Evolutionary conservation across 2,329 filamentous ascomycete species (phyloP).

Genomic region (Xylariaceae sp.): DNA sequence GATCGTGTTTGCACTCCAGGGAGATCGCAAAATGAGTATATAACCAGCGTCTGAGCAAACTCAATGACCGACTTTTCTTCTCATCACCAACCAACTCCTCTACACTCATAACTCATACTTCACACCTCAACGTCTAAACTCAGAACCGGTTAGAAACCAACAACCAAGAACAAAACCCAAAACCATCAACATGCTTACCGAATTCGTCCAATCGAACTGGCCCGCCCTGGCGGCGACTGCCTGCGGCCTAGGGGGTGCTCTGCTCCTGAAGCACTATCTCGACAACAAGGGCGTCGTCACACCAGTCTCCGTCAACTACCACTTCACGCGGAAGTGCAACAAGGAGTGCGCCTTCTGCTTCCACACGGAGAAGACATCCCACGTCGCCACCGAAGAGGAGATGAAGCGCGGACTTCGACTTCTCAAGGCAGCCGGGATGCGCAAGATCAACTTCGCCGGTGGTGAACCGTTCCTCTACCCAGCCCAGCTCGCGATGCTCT

Average conservation of each 20-base stretch:
- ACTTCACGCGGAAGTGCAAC: slow-evolving; percentile 44
- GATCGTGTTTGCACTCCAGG: neutral
- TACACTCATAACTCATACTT: neutral
- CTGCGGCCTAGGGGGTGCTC: slow-evolving; percentile 1
- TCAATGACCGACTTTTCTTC: neutral
- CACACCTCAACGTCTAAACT: neutral
- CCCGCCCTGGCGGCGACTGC: neutral
- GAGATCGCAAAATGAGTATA: neutral
- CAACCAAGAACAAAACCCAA: neutral
- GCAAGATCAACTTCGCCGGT: slow-evolving; percentile 51
- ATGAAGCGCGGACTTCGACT: slow-evolving; percentile 42
- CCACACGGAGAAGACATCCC: slow-evolving; percentile 47
- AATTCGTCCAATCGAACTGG: slow-evolving; percentile 1
- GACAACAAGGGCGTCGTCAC: neutral
- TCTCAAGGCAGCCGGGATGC: slow-evolving; percentile 47
- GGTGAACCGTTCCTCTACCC: slow-evolving; percentile 51
- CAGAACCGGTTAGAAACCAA: neutral
- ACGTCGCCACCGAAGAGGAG: slow-evolving; percentile 37
- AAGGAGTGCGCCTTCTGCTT: slow-evolving; percentile 51
- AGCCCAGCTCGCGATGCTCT: slow-evolving; percentile 38
- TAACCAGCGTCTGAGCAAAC: neutral
- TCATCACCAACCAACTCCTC: neutral
- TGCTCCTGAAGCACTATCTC: slow-evolving; percentile 1
- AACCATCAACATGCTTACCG: slow-evolving; percentile 12
- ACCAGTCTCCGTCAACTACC: slow-evolving; percentile 42